Conservation (phyloP, 768 basidiomycete species). For the Hypsizygus marmoreus region DNA sequence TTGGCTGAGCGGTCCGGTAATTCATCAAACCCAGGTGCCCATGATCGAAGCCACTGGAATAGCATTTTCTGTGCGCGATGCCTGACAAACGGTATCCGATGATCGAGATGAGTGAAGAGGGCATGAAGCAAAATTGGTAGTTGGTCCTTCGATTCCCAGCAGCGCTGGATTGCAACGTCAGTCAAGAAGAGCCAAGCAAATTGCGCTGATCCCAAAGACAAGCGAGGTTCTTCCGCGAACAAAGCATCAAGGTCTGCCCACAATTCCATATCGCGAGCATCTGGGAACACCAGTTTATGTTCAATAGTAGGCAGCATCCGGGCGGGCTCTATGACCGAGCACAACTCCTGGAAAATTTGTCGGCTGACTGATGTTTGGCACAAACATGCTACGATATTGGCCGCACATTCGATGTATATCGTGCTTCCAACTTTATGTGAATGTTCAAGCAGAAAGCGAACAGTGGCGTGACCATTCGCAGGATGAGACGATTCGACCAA, state of each 20-base stretch:
- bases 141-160: constrained; percentile 71
- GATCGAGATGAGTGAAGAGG: constrained; percentile 81
- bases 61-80: constrained; percentile 75
- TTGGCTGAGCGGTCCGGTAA: constrained; percentile 58
- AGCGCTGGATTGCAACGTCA: constrained; percentile 73
- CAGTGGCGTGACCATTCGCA: constrained; percentile 75
- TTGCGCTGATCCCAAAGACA: constrained; percentile 79
- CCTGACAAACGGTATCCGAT: constrained; percentile 69
- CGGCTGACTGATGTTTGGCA: constrained; percentile 75
- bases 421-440: constrained; percentile 81
- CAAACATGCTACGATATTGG: constrained; percentile 81
- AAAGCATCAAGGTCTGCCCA: constrained; percentile 81
- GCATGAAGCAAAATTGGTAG: constrained; percentile 78
- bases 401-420: constrained; percentile 76
- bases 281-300: constrained; percentile 65
- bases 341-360: constrained; percentile 81
- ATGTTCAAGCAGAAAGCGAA: constrained; percentile 85
- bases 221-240: constrained; percentile 70
- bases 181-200: constrained; percentile 86
- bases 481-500: constrained; percentile 73
- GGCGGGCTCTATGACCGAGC: constrained; percentile 79
- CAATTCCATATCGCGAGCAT: constrained; percentile 67
- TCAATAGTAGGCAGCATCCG: constrained; percentile 81
- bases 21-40: constrained; percentile 77
- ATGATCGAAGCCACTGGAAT: constrained; percentile 82